Base-by-base conservation (phyloP, 2,329 filamentous ascomycete species). In the Xylaria sp. region DNA sequence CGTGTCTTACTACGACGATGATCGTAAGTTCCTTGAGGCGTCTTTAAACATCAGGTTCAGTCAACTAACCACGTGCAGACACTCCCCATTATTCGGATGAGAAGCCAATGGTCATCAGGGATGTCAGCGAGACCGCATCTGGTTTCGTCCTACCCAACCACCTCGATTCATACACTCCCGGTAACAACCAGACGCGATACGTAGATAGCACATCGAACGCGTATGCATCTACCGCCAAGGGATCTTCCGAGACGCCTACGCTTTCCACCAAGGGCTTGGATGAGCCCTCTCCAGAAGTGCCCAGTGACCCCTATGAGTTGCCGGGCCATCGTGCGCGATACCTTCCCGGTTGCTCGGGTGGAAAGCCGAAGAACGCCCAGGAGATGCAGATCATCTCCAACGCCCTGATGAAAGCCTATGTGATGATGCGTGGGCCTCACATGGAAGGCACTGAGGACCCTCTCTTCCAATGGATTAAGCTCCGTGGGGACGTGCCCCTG, bases 391-490 rank as follows among this genome's bases (percentile, higher is more conserved):
- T 61, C 7, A 39, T 69, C 39, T 63, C 64, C 9, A 61, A 66
- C 45, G 48, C 60, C 2, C 65, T 67, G 62, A 63, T 68, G 54
- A 45, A 58, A 26, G 63, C 62, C 9, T 69, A 68, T 20, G 34
- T 63, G 2, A 44, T 54, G 11, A 68, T 69, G 67, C 65, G 67
- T 4, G 67, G 67, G 2, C 66, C 63, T 7, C 48, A 17, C 6
- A 45, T 61, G 16, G 57, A 50, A 9, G 54, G 38, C 1, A 16
- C 44, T 11, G 45, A 47, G 7, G 64, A 66, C 42, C 66, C 65
- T 19, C 46, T 68, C 2, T 64, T 67, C 29, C 48, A 64, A 2
- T 67, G 63, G 61, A 65, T 67, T 45, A 54, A 53, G 22, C 45
- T 43, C 24, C 48, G 50, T n/a, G 22, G 43, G 16, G 59, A 54